These are phyloP conservation scores for Penicillium glabrum DNA, from an alignment of 2,329 filamentous ascomycete genomes.

Conservation along the genomic window DNA sequence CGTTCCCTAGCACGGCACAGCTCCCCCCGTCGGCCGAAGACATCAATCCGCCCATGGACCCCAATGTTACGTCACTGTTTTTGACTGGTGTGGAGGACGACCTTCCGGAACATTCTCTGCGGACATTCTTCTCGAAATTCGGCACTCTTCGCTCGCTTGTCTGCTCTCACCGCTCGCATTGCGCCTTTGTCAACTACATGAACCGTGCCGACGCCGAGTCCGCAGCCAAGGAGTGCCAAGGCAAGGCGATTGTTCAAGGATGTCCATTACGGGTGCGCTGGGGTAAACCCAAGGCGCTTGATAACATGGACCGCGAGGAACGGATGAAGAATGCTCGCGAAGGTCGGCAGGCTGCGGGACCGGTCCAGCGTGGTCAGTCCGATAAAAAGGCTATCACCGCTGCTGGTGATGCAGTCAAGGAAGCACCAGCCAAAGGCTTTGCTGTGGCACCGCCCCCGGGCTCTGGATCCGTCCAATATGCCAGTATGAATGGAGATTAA, in stretches of 20 bases:
- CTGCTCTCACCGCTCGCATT: conserved; percentile 95
- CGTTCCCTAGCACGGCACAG: conserved; percentile 70
- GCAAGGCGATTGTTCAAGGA: conserved; percentile 83
- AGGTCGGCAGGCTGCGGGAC: conserved; percentile 61
- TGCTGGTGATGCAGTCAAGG: conserved; percentile 44
- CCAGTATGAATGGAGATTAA: conserved; percentile 80
- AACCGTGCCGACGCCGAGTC: conserved; percentile 80
- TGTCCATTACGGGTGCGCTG: conserved; percentile 88
- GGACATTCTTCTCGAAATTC: conserved; percentile 84
- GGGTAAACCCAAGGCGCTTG: conserved; percentile 88
- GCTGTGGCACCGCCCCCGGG: conserved; percentile 77
- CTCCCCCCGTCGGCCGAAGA: conserved; percentile 80
- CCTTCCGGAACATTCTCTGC: conserved; percentile 85
- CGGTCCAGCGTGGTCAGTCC: conserved; percentile 41
- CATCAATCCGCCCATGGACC: conserved; percentile 79
- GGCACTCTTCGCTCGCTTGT: conserved; percentile 90
- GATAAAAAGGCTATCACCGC: conserved; percentile 33
- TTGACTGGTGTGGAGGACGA: conserved; percentile 96
- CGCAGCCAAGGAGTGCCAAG: conserved; percentile 81
- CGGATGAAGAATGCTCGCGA: conserved; percentile 78
- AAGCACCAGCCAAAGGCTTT: conserved; percentile 35
- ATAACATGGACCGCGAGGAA: conserved; percentile 86
- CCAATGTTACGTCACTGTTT: conserved; percentile 88
- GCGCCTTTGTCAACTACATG: conserved; percentile 93
- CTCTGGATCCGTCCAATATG: conserved; percentile 74